Evolutionary conservation across 2,329 filamentous ascomycete species (phyloP).

Genomic region (Gnomoniopsis sp.): DNA sequence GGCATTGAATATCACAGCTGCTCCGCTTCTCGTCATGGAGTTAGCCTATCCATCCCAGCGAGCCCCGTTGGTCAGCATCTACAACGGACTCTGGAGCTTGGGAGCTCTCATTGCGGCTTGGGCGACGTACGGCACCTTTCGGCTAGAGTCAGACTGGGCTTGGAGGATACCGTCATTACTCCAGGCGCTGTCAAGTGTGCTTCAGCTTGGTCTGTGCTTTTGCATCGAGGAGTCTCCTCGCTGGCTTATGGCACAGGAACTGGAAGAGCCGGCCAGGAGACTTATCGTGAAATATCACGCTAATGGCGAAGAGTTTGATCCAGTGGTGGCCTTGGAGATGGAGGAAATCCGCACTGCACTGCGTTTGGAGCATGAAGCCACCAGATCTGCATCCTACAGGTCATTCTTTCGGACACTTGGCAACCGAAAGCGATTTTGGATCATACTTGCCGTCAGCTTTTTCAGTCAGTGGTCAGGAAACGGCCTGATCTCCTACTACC

Average conservation of each 20-base stretch:
- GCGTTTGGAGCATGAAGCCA: not conserved
- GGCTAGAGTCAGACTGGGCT: constrained; percentile 44
- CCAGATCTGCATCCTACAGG: not conserved
- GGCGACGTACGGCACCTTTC: constrained; percentile 44
- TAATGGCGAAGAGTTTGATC: constrained; percentile 3
- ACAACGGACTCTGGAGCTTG: constrained; percentile 2
- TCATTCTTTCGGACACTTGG: not conserved
- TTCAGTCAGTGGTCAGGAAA: constrained; percentile 1
- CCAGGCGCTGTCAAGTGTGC: constrained; percentile 52
- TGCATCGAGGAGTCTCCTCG: constrained; percentile 58
- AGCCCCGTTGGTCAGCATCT: not conserved
- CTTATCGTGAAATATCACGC: constrained; percentile 45
- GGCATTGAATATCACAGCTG: constrained; percentile 25
- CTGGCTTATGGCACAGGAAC: constrained; percentile 52
- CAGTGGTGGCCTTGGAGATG: constrained; percentile 1
- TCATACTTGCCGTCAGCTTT: not conserved
- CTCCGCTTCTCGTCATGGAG: constrained; percentile 1
- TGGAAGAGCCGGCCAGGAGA: constrained; percentile 53
- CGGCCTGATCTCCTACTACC: constrained; percentile 10
- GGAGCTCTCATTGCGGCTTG: constrained; percentile 25
- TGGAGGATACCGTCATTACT: constrained; percentile 60
- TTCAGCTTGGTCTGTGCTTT: constrained; percentile 46
- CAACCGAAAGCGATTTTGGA: constrained; percentile 5
- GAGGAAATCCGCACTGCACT: constrained; percentile 1
- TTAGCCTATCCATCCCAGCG: not conserved